phyloP scores from a whole-genome alignment of 441 rosid genomes.

The Metrosideros polymorpha region DNA sequence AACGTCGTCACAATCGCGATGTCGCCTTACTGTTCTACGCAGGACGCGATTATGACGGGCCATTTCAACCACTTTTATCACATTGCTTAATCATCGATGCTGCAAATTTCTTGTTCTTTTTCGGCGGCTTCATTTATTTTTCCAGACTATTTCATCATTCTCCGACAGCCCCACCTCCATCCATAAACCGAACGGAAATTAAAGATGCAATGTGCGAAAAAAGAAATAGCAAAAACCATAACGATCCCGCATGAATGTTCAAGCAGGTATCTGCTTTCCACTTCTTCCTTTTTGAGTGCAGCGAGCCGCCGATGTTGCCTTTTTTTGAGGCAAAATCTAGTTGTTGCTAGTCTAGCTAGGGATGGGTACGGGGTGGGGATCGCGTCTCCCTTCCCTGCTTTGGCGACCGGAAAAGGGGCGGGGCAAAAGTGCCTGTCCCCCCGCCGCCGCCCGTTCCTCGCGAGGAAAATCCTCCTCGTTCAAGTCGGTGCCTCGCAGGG shows the following conservation, averaged over 20 bases:
- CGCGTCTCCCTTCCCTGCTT: neutral
- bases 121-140: neutral
- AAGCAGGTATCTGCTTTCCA: neutral
- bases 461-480: too few species aligned
- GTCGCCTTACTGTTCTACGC: neutral
- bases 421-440: neutral
- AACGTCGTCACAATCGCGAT: neutral
- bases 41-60: rapidly evolving
- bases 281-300: too few species aligned
- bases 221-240: neutral
- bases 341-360: neutral
- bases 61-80: neutral
- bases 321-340: neutral
- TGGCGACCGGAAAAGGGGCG: neutral
- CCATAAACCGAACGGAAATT: neutral
- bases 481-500: too few species aligned
- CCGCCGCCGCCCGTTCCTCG: neutral
- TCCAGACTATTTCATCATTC: neutral
- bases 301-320: too few species aligned
- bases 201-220: neutral
- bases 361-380: neutral
- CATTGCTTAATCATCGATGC: neutral
- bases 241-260: neutral
- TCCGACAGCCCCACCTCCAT: neutral
- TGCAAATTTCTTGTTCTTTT: neutral